phyloP scores from a whole-genome alignment of 768 basidiomycete species.

The Russula sp. region DNA sequence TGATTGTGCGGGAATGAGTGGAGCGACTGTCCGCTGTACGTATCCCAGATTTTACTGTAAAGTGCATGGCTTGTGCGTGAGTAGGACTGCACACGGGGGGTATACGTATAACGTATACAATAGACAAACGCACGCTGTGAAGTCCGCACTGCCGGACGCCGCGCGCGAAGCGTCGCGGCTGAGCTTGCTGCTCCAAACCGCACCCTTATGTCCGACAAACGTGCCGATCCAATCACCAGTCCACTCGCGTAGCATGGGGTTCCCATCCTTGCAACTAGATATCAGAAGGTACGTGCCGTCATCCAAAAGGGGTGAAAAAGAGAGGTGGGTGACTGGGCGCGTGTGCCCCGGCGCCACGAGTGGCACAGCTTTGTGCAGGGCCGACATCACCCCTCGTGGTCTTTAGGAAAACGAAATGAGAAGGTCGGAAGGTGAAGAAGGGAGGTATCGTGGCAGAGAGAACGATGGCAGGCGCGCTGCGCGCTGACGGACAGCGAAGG shows the following conservation, averaged over 20 bases:
- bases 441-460: constrained; percentile 12
- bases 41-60: constrained; percentile 90
- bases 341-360: constrained; percentile 84
- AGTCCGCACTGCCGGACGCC: constrained; percentile 92
- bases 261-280: constrained; percentile 98
- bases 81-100: constrained; percentile 3
- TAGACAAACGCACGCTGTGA: constrained; percentile 74
- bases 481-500: constrained; percentile 23
- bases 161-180: constrained; percentile 80
- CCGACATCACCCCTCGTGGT: constrained; percentile 13
- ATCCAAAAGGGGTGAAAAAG: constrained; percentile 80
- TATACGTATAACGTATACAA: constrained; percentile 3
- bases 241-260: constrained; percentile 95
- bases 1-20: constrained; percentile 98
- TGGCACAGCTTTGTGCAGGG: constrained; percentile 50
- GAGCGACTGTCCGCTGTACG: constrained; percentile 76
- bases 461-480: constrained; percentile 27
- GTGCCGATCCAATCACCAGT: constrained; percentile 98
- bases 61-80: constrained; percentile 10
- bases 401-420: not conserved
- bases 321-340: constrained; percentile 86
- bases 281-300: constrained; percentile 86
- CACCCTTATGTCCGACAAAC: constrained; percentile 85
- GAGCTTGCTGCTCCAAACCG: constrained; percentile 95
- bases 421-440: constrained; percentile 8